These are phyloP conservation scores for Quercus engelmannii DNA, from an alignment of 306 rosid genomes.

Conservation along the genomic window DNA sequence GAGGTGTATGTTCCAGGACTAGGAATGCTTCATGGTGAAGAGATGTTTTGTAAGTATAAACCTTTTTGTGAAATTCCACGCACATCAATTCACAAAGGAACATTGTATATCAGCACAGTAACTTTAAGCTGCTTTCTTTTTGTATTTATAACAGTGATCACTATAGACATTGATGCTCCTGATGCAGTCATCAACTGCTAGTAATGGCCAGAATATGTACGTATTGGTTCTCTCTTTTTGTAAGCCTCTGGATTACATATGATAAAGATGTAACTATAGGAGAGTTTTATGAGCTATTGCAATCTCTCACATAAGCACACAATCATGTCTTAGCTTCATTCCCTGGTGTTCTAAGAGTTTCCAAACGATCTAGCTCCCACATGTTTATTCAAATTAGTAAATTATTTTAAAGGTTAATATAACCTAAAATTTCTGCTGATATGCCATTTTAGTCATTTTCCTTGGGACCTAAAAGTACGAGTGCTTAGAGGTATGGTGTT, in stretches of 20 bases:
- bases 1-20: background rate
- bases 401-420: no score
- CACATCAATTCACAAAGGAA: background rate
- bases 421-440: no score
- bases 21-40: background rate
- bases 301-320: background rate
- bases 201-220: background rate
- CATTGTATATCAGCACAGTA: background rate
- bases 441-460: no score
- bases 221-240: constrained; percentile 7
- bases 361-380: background rate
- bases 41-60: background rate
- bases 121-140: background rate
- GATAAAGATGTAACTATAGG: background rate
- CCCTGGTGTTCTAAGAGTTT: background rate
- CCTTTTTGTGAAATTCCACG: background rate
- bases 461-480: no score
- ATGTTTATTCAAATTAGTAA: background rate
- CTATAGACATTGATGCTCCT: background rate
- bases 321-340: background rate
- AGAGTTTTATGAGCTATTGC: background rate
- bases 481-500: no score
- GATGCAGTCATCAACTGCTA: background rate
- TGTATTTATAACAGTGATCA: background rate
- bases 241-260: background rate